Base-by-base conservation (phyloP, 148 eudicot genomes). In the Cornus kousa region DNA sequence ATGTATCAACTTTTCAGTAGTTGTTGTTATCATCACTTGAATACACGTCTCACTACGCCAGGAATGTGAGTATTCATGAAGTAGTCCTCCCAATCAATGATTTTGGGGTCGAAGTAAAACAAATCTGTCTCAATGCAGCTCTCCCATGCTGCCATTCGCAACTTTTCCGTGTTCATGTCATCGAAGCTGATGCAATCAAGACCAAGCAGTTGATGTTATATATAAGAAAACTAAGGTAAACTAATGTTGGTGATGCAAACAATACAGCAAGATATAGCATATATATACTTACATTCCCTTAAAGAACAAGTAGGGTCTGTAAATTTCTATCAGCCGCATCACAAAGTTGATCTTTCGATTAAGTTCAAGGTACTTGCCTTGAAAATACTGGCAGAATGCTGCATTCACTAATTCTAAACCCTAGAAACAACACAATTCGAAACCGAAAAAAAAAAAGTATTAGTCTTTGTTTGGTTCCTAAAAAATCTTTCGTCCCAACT, bases 251-350 rank as follows among this genome's bases (percentile, higher is more conserved):
- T 35, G 37, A 35, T 35, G 37, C 5, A 35, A 35, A 35, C 28
- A 28, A 28, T 35, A 35, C 37, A 28, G 48, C 53, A 48, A 48
- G 6, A 48, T 48, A 11, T 48, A 48, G 9, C 53, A 48, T 7
- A 22, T 50, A 79, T 91, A 85, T 91, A 85, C 37, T 35, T 90
- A 91, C 95, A 88, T 74, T 75, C 90, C 91, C 85, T 87, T 89
- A 84, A 88, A 90, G 89, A 92, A 92, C 86, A 88, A 59, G 83
- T 92, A 92, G 0, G 97, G 93, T 60, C 76, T 70, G 73, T 90
- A 92, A 65, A 92, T 83, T 43, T 92, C 93, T 0, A 84, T 35
- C 5, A 35, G 37, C 37, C 37, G 37, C 37, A 35, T 35, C 5
- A 35, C 37, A 35, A 35, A 35, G 37, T 35, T 35, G 37, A 35